Base-by-base conservation (phyloP, 1,284 basidiomycete species). In the Singerocomus inundabilis region DNA sequence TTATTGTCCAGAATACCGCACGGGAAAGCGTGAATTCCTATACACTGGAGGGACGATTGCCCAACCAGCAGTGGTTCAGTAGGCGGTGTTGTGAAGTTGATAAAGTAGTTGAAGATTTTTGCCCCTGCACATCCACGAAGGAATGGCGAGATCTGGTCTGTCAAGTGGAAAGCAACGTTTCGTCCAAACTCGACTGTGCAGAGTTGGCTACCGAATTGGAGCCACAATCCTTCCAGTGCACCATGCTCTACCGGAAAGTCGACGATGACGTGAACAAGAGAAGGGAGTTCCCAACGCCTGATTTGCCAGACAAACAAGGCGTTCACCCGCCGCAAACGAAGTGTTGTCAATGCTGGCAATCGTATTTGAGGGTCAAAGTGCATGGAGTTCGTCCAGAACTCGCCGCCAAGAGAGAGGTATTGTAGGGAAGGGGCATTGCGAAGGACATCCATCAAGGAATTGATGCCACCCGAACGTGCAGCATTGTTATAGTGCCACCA, bases 401-500 rank as follows among this genome's bases (percentile, higher is more conserved):
- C 67, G n/a, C 81, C 80, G 28, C 76, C 78, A 21, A 87, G 66
- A 51, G 78, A 71, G 46, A 87, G 77, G 55, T 80, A 84, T 45
- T 74, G 70, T 40, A 87, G 60, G 47, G 78, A 76, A 1, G 84
- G 82, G 4, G 83, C 67, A 44, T 65, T 68, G 10, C 60, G 64
- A 29, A 87, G 72, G 47, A 84, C 79, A 48, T 75, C 69, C 3
- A 63, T 59, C 36, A 87, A 69, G 6, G 79, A 79, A 63, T 87
- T 87, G 54, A 86, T 80, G 3, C 84, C 85, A 8, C 84, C 83
- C 12, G 80, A 72, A 47, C 78, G 75, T 26, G 82, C 76, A 28
- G 84, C 84, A 46, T 79, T 76, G 51, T 71, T 70, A 55, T 79
- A 65, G 57, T 84, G 75, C 77, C 81, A 85, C 82, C 84, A 87